Percentiles rank a stretch among this genome's conserved stretches.
Evolutionary conservation across 31 red algal genomes (phyloP).

Genomic region (Odonthalia washingtoniensis): DNA sequence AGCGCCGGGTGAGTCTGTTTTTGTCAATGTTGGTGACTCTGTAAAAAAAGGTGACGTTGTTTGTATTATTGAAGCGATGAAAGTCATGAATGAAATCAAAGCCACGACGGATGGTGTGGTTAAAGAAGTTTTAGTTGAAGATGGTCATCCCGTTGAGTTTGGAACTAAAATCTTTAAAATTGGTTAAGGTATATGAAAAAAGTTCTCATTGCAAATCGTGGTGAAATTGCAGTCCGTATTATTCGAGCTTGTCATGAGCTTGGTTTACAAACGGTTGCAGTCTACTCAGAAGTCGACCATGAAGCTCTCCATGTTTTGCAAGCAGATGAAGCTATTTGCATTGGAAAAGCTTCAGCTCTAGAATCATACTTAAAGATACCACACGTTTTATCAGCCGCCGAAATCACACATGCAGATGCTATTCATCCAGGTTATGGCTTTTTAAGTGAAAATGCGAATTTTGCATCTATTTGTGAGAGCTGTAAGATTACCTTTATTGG

Average conservation of each 20-base stretch:
- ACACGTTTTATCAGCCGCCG: conserved; percentile 73
- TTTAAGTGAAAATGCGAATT: conserved; percentile 93
- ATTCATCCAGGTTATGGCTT: conserved; percentile 99
- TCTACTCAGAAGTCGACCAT: conserved; percentile 86
- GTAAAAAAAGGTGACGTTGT: conserved; percentile 24
- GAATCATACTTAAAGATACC: conserved; percentile 86
- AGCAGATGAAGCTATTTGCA: conserved; percentile 92
- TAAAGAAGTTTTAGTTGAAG: conserved; percentile 23
- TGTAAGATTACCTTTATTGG: conserved; percentile 84
- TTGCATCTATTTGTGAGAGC: conserved; percentile 70
- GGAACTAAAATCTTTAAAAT: conserved; percentile 5
- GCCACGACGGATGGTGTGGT: neutral
- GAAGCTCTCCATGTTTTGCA: conserved; percentile 85
- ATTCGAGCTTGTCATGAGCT: conserved; percentile 93
- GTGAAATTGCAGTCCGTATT: conserved; percentile 98
- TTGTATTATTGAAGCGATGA: conserved; percentile 44
- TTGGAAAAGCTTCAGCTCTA: conserved; percentile 76
- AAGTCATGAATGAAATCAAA: conserved; percentile 31
- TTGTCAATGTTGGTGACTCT: conserved; percentile 20
- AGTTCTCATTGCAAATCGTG: conserved; percentile 98
- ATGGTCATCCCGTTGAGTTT: conserved; percentile 15
- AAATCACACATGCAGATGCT: conserved; percentile 77
- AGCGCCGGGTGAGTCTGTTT: neutral
- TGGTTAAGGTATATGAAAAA: conserved; percentile 27
- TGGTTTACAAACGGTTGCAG: conserved; percentile 86